Evolutionary conservation across 1,139 yeast genomes (phyloP).

Genomic region (Casaregolazyma lundiana): DNA sequence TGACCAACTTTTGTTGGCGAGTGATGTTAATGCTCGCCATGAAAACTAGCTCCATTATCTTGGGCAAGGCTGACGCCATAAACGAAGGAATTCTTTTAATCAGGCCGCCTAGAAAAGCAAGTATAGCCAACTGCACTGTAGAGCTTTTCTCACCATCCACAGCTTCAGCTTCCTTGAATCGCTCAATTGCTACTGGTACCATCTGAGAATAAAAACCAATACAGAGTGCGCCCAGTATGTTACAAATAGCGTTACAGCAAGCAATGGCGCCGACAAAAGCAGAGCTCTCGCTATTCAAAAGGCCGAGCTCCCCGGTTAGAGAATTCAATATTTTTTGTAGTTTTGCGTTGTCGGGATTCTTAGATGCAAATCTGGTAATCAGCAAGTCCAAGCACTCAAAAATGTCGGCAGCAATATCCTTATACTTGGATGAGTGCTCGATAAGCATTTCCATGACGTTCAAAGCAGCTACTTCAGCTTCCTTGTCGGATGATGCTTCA

Average conservation of each 20-base stretch:
- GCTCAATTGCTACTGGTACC: conserved; percentile 65
- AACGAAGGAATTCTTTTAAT: conserved; percentile 85
- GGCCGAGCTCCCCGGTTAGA: conserved; percentile 52
- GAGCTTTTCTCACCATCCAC: conserved; percentile 22
- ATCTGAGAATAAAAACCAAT: conserved; percentile 83
- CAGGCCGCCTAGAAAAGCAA: conserved; percentile 69
- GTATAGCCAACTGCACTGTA: conserved; percentile 47
- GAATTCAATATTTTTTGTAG: conserved; percentile 47
- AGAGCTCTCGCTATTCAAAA: conserved; percentile 49
- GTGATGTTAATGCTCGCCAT: conserved; percentile 49
- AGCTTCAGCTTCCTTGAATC: conserved; percentile 42
- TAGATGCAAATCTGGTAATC: conserved; percentile 41
- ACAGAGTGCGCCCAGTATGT: conserved; percentile 75
- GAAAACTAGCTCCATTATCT: conserved; percentile 55
- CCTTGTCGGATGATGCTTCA: conserved; percentile 30
- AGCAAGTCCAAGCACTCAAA: conserved; percentile 36
- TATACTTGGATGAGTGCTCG: background rate
- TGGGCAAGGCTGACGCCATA: conserved; percentile 62
- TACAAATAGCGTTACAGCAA: conserved; percentile 64
- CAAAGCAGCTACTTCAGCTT: conserved; percentile 36
- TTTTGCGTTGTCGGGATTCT: conserved; percentile 46
- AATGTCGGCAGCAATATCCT: conserved; percentile 14
- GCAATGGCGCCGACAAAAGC: conserved; percentile 71
- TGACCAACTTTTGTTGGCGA: conserved; percentile 62
- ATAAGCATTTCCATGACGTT: background rate